Percentiles rank a stretch among this genome's conserved stretches.
phyloP scores from a whole-genome alignment of 805 yeast genomes.

The Candida golubevii region DNA sequence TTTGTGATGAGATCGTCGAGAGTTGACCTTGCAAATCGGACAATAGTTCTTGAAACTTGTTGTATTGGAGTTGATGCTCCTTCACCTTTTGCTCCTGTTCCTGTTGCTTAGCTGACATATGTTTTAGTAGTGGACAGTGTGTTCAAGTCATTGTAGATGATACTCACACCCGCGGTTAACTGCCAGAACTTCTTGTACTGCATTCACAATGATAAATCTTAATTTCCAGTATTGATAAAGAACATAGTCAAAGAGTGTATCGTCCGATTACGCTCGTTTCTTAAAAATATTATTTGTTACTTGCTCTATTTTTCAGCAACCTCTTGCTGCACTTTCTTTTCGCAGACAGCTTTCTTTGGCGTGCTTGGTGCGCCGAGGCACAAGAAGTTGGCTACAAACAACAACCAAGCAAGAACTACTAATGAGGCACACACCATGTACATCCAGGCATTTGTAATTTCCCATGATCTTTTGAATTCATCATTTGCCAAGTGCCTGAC shows the following conservation, averaged over 20 bases:
- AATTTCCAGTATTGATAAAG: no score
- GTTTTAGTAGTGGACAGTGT: no score
- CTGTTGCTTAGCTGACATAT: constrained; percentile 16
- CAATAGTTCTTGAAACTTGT: constrained; percentile 35
- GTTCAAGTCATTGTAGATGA: no score
- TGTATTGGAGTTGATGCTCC: constrained; percentile 38
- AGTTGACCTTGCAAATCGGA: constrained; percentile 37
- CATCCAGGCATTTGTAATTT: constrained; percentile 89
- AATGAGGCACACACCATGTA: constrained; percentile 67
- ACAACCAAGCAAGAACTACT: constrained; percentile 72
- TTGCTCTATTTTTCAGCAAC: background rate
- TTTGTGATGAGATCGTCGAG: constrained; percentile 31
- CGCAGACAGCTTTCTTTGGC: constrained; percentile 1
- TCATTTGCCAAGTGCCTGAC: constrained; percentile 94
- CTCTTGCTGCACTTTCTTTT: background rate
- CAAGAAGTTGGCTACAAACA: constrained; percentile 66
- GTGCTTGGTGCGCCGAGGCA: constrained; percentile 26
- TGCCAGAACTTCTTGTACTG: background rate
- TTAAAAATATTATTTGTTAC: no score
- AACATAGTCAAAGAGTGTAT: no score
- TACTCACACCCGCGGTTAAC: no score
- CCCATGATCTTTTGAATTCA: constrained; percentile 91
- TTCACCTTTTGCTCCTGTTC: constrained; percentile 35
- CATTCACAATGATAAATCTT: background rate
- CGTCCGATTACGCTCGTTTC: no score